Percentiles rank a stretch among this genome's conserved stretches.
Evolutionary conservation across 2,329 filamentous ascomycete species (phyloP).

Genomic region (Cercospora citrullina): DNA sequence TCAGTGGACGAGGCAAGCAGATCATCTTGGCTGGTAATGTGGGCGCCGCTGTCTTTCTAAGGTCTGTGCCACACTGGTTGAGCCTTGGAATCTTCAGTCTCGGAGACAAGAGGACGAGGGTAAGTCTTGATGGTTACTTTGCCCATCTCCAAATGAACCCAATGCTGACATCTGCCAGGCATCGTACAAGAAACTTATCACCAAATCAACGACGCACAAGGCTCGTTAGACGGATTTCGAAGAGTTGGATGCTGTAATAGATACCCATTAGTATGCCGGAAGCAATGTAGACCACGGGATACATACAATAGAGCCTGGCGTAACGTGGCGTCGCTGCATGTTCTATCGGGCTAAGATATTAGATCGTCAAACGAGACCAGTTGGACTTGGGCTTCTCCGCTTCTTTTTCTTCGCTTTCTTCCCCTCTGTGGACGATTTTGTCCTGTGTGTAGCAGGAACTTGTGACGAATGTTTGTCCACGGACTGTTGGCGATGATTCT

Average conservation of each 20-base stretch:
- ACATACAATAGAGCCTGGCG: constrained; percentile 13
- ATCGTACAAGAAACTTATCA: constrained; percentile 13
- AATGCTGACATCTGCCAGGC: constrained; percentile 10
- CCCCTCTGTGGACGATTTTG: background rate
- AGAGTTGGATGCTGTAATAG: constrained; percentile 8
- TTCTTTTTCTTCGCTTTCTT: background rate
- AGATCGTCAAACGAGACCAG: constrained; percentile 5
- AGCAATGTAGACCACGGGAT: constrained; percentile 13
- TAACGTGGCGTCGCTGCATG: background rate
- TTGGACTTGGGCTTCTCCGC: background rate
- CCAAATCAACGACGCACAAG: constrained; percentile 4
- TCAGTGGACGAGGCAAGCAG: constrained; percentile 45
- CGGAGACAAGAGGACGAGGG: constrained; percentile 18
- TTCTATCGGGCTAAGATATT: background rate
- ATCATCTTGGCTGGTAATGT: constrained; percentile 41
- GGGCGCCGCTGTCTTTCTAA: constrained; percentile 17
- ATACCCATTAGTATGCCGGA: constrained; percentile 10
- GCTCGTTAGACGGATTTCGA: background rate
- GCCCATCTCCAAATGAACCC: background rate
- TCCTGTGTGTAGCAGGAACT: background rate
- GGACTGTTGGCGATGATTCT: background rate
- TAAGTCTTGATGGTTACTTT: background rate
- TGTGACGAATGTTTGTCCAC: background rate
- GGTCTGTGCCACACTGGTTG: constrained; percentile 21
- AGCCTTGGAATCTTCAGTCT: constrained; percentile 19